Base-by-base conservation (phyloP, 441 rosid genomes). In the Viola pubescens region DNA sequence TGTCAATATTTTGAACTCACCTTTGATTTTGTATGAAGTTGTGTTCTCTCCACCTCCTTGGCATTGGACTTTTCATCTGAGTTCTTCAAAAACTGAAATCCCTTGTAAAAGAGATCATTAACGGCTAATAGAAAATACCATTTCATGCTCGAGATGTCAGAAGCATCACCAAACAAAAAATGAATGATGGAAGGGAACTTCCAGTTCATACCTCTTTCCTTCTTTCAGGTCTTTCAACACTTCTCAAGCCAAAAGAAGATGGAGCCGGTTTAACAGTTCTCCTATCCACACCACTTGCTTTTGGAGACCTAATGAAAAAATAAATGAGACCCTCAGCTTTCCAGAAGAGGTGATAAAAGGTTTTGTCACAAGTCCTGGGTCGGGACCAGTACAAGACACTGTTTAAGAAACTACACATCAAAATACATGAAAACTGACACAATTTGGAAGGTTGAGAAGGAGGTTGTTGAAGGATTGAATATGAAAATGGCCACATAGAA, bases 261-360 rank as follows among this genome's bases (percentile, higher is more conserved):
- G 81, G 77, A 51, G 82, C 70, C 61, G 72, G 76, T 74, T 79
- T 82, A 13, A 81, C 82, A 69, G 59, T 77, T 63, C 59, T 88
- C 75, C 83, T 87, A 72, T 79, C 84, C 63, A 73, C 64, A 46
- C 65, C 67, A 58, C 67, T 60, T 60, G 73, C 62, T 77, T 75
- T 87, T 47, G 72, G 57, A 68, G 85, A 77, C 74, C 89, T 81
- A 65, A 9, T n/a, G 5, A 9, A 62, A 70, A 58, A 67, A 60
- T 7, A 62, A 64, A 52, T 60, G 55, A 43, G 64, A 61, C 52
- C 48, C 4, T 56, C 12, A 75, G 58, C 11, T 55, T 59, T 61
- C 55, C 14, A 6, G 5, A 41, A 52, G 64, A 49, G 54, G 43
- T 6, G 58, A 16, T 52, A 38, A 56, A 55, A 7, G 9, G 63